Evolutionary conservation across 257 asterid species (phyloP).

Genomic region (Solanum clarkiae): DNA sequence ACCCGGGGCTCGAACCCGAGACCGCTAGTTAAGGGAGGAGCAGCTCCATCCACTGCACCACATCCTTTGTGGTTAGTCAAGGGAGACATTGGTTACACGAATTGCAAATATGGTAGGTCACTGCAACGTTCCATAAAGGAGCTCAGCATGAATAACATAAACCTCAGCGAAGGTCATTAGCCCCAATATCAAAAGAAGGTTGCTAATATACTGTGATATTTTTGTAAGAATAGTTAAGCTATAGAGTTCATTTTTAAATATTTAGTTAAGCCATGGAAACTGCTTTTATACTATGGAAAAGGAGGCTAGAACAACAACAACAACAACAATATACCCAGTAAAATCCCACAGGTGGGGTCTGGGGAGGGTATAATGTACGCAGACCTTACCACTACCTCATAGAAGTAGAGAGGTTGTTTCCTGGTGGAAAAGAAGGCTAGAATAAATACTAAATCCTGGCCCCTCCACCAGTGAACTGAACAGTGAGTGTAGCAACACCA

Average conservation of each 20-base stretch:
- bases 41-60: too few relatives aligned
- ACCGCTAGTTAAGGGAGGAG: too few relatives aligned
- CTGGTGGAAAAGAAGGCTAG: background rate
- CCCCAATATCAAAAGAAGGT: background rate
- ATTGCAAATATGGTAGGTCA: background rate
- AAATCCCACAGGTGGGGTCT: too few relatives aligned
- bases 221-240: background rate
- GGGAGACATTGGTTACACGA: background rate
- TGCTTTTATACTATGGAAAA: background rate
- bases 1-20: too few relatives aligned
- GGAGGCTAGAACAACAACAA: background rate
- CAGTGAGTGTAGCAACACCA: background rate
- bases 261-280: background rate
- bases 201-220: background rate
- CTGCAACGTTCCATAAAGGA: background rate
- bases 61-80: background rate
- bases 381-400: too few relatives aligned
- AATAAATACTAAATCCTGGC: background rate
- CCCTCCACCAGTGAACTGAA: background rate
- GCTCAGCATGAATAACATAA: background rate
- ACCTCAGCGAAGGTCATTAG: background rate
- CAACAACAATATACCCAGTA: too few relatives aligned
- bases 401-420: too few relatives aligned
- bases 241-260: background rate
- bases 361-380: too few relatives aligned